Evolutionary conservation across 768 basidiomycete genomes (phyloP), one percentile per base, ranked within the genome.

Genomic region (Clavulina sp.): DNA sequence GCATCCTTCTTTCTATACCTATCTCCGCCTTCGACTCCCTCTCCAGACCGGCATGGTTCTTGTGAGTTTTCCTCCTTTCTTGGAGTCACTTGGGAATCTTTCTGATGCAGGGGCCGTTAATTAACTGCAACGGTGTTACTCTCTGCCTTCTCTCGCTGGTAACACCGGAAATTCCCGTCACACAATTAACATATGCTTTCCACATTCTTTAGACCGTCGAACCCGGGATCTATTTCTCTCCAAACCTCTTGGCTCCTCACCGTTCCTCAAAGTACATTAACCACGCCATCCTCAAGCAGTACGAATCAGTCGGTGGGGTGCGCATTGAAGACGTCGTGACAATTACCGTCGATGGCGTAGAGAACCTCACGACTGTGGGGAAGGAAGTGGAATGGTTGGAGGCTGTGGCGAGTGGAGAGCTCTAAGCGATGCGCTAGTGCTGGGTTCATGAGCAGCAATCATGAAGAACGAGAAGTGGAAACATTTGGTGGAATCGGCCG

Each of bases 281-380:
- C 60, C 74, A 76, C 36, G 78, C 73, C 13, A 72, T 81, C 23
- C 66, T 92, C 54, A 70, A 72, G 62, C 65, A 68, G 52, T 96
- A 89, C 60, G 79, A 85, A 59, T 65, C 68, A 31, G 84, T 96
- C 23, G 93, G 93, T 13, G 93, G 92, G 0, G 83, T 97, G 2
- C 69, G 92, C 48, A 92, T 97, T 56, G 93, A 97, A 64, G 93
- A 97, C 62, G 88, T 84, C 28, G 74, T 96, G 3, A 64, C 85
- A 4, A 78, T 99, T 55, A 87, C 78, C 0, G 64, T 70, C 52
- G 69, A 72, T 9, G 85, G 85, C 4, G 76, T 73, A 58, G 80
- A 88, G 68, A 93, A 91, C 65, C 60, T 95, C 56, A 95, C 93
- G 0, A 82, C 79, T 4, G 84, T 87, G 6, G 74, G 70, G 51